Conservation (phyloP, 805 yeast genomes). For the Metschnikowia cubensis region DNA sequence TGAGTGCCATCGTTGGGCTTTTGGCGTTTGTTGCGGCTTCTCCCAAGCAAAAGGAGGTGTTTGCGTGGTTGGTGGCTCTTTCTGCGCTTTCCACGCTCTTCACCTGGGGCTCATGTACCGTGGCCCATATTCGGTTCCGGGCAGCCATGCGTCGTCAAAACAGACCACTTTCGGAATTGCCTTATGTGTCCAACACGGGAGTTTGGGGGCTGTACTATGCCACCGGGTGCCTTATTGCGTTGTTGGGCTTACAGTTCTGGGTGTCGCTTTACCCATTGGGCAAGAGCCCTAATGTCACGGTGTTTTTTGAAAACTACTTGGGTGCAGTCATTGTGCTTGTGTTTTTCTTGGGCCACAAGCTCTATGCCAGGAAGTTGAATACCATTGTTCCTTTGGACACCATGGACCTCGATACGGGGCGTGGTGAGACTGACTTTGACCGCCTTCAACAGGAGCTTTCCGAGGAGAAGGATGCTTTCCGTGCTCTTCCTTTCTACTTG, state of each 20-base stretch:
- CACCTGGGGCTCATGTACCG: conserved; percentile 41
- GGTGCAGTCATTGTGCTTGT: conserved; percentile 23
- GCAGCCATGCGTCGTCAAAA: conserved; percentile 39
- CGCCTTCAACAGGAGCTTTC: conserved; percentile 20
- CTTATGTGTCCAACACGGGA: conserved; percentile 51
- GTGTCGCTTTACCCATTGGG: conserved; percentile 26
- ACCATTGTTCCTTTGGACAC: conserved; percentile 18
- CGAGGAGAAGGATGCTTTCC: conserved; percentile 17
- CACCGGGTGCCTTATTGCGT: conserved; percentile 20
- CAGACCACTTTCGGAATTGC: conserved; percentile 44
- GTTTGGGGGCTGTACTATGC: conserved; percentile 25
- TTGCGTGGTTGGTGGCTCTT: conserved; percentile 40
- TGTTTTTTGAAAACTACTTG: conserved; percentile 25
- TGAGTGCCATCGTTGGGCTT: conserved; percentile 33
- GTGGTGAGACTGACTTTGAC: conserved; percentile 23
- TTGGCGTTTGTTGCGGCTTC: conserved; percentile 41
- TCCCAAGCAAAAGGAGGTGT: conserved; percentile 33
- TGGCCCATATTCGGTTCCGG: conserved; percentile 41
- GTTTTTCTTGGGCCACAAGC: conserved; percentile 23
- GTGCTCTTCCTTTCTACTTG: conserved; percentile 13
- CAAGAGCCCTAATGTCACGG: conserved; percentile 16
- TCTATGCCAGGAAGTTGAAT: conserved; percentile 20
- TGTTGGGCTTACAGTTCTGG: conserved; percentile 27
- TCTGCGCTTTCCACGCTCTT: conserved; percentile 41
- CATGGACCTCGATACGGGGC: conserved; percentile 27